Conservation (phyloP, 2,329 filamentous ascomycete genomes). For the Cytospora paraplurivora region DNA sequence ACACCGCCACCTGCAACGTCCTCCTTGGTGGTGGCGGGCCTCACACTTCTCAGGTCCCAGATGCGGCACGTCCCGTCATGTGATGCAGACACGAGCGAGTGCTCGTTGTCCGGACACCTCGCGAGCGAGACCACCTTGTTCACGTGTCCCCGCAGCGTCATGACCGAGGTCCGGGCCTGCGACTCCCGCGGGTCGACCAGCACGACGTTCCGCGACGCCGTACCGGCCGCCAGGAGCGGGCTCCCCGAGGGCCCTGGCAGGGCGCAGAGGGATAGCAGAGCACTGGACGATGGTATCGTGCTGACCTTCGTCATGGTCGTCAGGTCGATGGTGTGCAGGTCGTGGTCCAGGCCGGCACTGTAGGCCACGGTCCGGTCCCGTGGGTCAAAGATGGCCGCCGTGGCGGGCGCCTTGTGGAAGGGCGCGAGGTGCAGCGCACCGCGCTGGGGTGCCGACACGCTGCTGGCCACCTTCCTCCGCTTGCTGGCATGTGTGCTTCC, state of each 20-base stretch:
- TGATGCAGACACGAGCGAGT: slow-evolving; percentile 84
- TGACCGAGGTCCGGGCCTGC: slow-evolving; percentile 73
- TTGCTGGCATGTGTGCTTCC: slow-evolving; percentile 67
- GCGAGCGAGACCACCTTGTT: slow-evolving; percentile 65
- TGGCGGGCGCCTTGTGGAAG: slow-evolving; percentile 73
- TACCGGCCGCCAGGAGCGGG: slow-evolving; percentile 69
- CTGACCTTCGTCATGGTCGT: slow-evolving; percentile 78
- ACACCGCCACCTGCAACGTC: slow-evolving; percentile 61
- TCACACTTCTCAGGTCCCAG: slow-evolving; percentile 83
- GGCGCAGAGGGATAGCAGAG: slow-evolving; percentile 77
- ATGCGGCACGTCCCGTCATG: slow-evolving; percentile 91
- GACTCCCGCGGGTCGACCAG: slow-evolving; percentile 87
- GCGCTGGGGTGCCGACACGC: slow-evolving; percentile 62
- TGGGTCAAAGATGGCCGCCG: slow-evolving; percentile 81
- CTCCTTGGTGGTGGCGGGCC: slow-evolving; percentile 61
- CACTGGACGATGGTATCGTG: slow-evolving; percentile 79
- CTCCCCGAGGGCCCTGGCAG: slow-evolving; percentile 61
- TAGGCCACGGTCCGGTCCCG: slow-evolving; percentile 87
- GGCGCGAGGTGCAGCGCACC: slow-evolving; percentile 76
- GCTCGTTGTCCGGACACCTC: slow-evolving; percentile 65
- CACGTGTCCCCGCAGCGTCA: slow-evolving; percentile 89
- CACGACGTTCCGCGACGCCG: slow-evolving; percentile 82
- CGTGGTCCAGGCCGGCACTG: slow-evolving; percentile 88
- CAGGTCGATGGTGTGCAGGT: slow-evolving; percentile 86
- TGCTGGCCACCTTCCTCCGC: slow-evolving; percentile 67